Conservation (phyloP, 768 basidiomycete genomes). For the Lactarius hengduanensis region DNA sequence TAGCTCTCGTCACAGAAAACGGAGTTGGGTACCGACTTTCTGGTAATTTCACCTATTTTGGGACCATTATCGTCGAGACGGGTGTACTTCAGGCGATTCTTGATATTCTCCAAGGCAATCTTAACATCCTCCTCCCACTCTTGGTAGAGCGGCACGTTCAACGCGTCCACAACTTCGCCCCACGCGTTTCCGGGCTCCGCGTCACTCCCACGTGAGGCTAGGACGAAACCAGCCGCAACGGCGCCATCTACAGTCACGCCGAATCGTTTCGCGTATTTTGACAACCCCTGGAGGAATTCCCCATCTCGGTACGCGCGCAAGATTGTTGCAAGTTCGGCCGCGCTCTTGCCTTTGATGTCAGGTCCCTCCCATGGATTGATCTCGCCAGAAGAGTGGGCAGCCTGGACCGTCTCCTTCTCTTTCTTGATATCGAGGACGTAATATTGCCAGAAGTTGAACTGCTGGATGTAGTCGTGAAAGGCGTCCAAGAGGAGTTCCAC, state of each 20-base stretch:
- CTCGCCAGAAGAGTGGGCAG: constrained; percentile 49
- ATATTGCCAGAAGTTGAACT: constrained; percentile 86
- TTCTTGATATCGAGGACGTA: constrained; percentile 78
- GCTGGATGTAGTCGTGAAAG: constrained; percentile 58
- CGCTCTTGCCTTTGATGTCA: constrained; percentile 54
- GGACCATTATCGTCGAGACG: constrained; percentile 84
- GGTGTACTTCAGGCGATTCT: constrained; percentile 74
- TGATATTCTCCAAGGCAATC: constrained; percentile 70
- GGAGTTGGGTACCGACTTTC: constrained; percentile 49
- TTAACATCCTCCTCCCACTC: constrained; percentile 85
- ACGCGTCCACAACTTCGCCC: constrained; percentile 73
- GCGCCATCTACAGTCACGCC: constrained; percentile 60
- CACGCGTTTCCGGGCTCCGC: constrained; percentile 54
- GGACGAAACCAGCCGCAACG: constrained; percentile 71
- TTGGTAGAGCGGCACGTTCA: constrained; percentile 86
- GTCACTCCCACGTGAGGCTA: constrained; percentile 54
- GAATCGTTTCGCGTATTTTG: constrained; percentile 62
- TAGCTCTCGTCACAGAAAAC: constrained; percentile 11
- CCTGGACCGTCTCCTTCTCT: constrained; percentile 59
- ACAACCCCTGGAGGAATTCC: constrained; percentile 50
- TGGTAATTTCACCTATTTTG: constrained; percentile 74
- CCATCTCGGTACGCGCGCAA: constrained; percentile 49
- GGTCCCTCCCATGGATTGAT: constrained; percentile 61
- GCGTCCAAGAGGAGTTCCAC: constrained; percentile 63
- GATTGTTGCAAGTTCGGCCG: constrained; percentile 65